phyloP scores from a whole-genome alignment of 2,329 filamentous ascomycete genomes.

The Coniochaeta sp. region DNA sequence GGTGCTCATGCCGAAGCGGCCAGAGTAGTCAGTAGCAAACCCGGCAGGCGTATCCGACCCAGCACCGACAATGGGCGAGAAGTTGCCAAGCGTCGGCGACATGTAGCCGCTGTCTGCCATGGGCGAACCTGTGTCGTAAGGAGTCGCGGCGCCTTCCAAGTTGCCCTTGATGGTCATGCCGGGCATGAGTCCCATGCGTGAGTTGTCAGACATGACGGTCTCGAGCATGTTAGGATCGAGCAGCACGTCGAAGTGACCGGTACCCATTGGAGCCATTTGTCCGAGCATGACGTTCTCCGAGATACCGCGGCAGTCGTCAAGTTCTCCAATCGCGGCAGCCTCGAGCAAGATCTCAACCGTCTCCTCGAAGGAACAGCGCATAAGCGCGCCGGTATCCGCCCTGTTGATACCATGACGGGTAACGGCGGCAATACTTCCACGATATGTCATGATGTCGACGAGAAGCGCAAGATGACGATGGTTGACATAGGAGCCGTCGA shows the following conservation, averaged over 20 bases:
- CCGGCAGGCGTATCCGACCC: slow-evolving; percentile 65
- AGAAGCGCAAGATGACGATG: slow-evolving; percentile 93
- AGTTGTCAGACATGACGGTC: slow-evolving; percentile 89
- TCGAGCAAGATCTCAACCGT: slow-evolving; percentile 97
- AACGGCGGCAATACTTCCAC: slow-evolving; percentile 89
- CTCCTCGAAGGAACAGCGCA: slow-evolving; percentile 99
- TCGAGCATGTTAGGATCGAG: slow-evolving; percentile 94
- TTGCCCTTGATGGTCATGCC: slow-evolving; percentile 71
- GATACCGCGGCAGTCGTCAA: slow-evolving; percentile 96
- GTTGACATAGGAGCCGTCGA: slow-evolving; percentile 99
- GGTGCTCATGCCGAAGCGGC: slow-evolving; percentile 39
- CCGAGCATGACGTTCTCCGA: slow-evolving; percentile 99
- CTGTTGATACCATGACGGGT: slow-evolving; percentile 98
- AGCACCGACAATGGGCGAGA: slow-evolving; percentile 70
- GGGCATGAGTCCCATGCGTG: slow-evolving; percentile 73
- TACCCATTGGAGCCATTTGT: slow-evolving; percentile 94
- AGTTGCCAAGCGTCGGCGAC: slow-evolving; percentile 57
- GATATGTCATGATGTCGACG: slow-evolving; percentile 95
- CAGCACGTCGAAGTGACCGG: slow-evolving; percentile 89
- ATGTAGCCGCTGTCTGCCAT: slow-evolving; percentile 63
- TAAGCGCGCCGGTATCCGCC: slow-evolving; percentile 92
- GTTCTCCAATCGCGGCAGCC: slow-evolving; percentile 86
- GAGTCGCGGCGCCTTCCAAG: slow-evolving; percentile 80
- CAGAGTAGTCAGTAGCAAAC: slow-evolving; percentile 56
- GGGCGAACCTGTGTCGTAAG: slow-evolving; percentile 84